Evolutionary conservation across 805 yeast species (phyloP).

Genomic region (Citeromyces nyonsensis): DNA sequence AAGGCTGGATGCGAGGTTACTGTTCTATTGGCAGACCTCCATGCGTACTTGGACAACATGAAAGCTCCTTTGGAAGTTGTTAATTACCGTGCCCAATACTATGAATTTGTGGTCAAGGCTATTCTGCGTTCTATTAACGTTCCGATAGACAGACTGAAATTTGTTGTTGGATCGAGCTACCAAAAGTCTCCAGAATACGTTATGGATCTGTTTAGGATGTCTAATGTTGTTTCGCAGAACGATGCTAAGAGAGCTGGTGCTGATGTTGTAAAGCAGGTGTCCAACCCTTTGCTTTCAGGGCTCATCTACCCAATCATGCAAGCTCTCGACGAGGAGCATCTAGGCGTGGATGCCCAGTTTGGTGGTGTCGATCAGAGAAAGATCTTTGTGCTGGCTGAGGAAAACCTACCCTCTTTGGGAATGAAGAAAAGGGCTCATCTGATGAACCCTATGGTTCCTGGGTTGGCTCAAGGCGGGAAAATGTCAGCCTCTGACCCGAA

Average conservation of each 20-base stretch:
- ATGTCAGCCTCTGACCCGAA: conserved; percentile 99
- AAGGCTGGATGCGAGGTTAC: conserved; percentile 94
- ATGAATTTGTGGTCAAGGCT: conserved; percentile 71
- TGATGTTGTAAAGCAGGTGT: conserved; percentile 95
- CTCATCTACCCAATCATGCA: conserved; percentile 97
- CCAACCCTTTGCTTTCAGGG: conserved; percentile 85
- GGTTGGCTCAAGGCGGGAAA: conserved; percentile 91
- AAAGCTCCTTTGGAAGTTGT: conserved; percentile 94
- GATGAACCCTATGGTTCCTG: conserved; percentile 99
- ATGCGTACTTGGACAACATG: conserved; percentile 96
- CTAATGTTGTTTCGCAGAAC: conserved; percentile 79
- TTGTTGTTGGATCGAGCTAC: conserved; percentile 82
- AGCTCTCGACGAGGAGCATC: conserved; percentile 87
- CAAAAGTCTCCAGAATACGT: conserved; percentile 69
- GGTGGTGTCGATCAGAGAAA: conserved; percentile 99
- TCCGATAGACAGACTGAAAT: conserved; percentile 77
- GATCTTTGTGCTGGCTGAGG: conserved; percentile 94
- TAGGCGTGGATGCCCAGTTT: conserved; percentile 84
- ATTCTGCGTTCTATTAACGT: conserved; percentile 78
- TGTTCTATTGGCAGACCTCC: conserved; percentile 86
- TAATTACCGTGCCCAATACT: conserved; percentile 76
- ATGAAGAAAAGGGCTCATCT: conserved; percentile 96
- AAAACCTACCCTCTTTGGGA: conserved; percentile 71
- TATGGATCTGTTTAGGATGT: conserved; percentile 75
- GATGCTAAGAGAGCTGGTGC: conserved; percentile 99